phyloP scores from a whole-genome alignment of 352 stramenopile species.

The Pythium rishiriense region DNA sequence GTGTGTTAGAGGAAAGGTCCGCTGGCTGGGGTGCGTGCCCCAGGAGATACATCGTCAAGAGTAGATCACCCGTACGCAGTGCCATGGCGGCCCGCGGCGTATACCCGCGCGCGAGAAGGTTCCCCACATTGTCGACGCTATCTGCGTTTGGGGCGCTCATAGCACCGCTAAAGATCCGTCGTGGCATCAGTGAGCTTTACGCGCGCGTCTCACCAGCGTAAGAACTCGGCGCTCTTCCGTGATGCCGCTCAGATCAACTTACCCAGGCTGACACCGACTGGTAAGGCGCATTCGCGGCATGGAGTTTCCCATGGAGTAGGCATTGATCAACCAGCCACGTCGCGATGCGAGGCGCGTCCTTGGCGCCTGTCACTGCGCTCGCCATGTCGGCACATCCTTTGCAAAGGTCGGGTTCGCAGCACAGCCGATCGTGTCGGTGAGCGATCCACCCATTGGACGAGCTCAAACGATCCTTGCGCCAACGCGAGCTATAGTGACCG shows the following conservation, averaged over 20 bases:
- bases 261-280: neutral
- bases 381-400: neutral
- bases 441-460: neutral
- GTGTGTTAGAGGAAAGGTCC: too few species aligned
- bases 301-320: neutral
- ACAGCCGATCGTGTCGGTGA: neutral
- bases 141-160: neutral
- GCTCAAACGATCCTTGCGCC: too few species aligned
- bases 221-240: neutral
- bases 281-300: too few species aligned
- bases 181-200: neutral
- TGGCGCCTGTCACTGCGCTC: neutral
- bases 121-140: neutral
- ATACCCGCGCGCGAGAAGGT: neutral
- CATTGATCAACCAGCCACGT: neutral
- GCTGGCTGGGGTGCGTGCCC: too few species aligned
- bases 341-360: neutral
- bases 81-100: neutral
- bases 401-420: neutral
- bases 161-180: neutral
- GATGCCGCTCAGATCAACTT: neutral
- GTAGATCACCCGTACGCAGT: neutral
- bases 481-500: too few species aligned
- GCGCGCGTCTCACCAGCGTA: neutral
- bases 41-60: too few species aligned